Evolutionary conservation across 176 grass and related monocot genomes (phyloP).

Genomic region (Miscanthus lutarioriparius): DNA sequence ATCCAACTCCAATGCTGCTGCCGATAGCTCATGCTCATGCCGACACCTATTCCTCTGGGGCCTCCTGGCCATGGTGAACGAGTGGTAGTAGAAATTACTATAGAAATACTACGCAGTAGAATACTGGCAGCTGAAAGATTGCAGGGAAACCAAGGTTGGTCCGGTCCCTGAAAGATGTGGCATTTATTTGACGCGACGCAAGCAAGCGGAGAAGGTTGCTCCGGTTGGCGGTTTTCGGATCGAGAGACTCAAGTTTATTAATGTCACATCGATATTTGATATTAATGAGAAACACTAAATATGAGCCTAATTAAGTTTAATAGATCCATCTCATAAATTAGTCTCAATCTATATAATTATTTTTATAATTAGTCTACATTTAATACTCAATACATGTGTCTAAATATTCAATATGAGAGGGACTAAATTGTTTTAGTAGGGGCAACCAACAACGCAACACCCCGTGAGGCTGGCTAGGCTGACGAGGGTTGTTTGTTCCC

Average conservation of each 20-base stretch:
- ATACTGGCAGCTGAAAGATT: neutral
- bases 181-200: conserved; percentile 38
- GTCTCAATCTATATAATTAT: too few relatives aligned
- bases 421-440: too few relatives aligned
- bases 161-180: conserved; percentile 41
- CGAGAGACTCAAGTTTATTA: too few relatives aligned
- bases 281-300: too few relatives aligned
- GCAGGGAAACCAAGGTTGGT: conserved; percentile 35
- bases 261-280: too few relatives aligned
- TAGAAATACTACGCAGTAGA: neutral
- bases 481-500: neutral
- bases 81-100: conserved; percentile 17
- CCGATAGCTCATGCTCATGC: neutral
- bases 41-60: neutral
- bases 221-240: too few relatives aligned
- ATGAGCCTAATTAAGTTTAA: too few relatives aligned
- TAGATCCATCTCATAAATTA: too few relatives aligned
- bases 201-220: conserved; percentile 47
- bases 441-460: neutral
- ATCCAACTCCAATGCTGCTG: conserved; percentile 15
- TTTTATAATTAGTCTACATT: too few relatives aligned
- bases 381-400: too few relatives aligned
- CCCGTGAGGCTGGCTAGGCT: conserved; percentile 26
- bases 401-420: too few relatives aligned
- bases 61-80: conserved; percentile 14